Evolutionary conservation across 345 rosid species (phyloP).

Genomic region (Salix purpurea): DNA sequence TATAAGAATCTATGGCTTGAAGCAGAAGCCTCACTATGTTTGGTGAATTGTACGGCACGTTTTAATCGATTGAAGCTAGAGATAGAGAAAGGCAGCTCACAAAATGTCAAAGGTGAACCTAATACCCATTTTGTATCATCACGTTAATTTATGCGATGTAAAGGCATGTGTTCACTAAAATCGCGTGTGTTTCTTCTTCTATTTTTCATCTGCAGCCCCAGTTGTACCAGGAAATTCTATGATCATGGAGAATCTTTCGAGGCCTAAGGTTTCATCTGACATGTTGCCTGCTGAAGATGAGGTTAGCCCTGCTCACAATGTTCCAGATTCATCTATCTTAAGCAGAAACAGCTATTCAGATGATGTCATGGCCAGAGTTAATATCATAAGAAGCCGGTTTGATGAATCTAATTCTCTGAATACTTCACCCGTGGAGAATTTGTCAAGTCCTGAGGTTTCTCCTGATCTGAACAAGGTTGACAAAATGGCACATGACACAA

Average conservation of each 20-base stretch:
- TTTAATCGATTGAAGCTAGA: slow-evolving; percentile 53
- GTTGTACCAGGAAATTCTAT: slow-evolving; percentile 12
- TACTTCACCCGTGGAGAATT: slow-evolving; percentile 12
- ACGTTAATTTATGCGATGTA: not conserved
- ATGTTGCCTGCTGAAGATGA: slow-evolving; percentile 6
- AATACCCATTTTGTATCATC: not conserved
- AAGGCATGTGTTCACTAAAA: not conserved
- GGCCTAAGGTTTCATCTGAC: slow-evolving; percentile 12
- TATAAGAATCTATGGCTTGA: slow-evolving; percentile 94
- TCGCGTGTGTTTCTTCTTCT: not conserved
- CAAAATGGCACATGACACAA: not conserved
- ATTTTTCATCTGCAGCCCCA: slow-evolving; percentile 8
- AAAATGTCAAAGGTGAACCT: slow-evolving; percentile 32
- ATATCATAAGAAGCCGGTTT: slow-evolving; percentile 35
- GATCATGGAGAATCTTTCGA: slow-evolving; percentile 12
- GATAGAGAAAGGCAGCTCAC: slow-evolving; percentile 42
- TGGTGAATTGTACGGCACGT: slow-evolving; percentile 62
- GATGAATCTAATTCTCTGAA: slow-evolving; percentile 5
- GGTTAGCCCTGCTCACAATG: slow-evolving; percentile 1
- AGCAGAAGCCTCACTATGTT: slow-evolving; percentile 83
- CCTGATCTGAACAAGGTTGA: not conserved
- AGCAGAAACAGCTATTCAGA: slow-evolving; percentile 22
- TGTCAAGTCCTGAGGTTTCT: slow-evolving; percentile 11
- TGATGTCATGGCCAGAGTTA: slow-evolving; percentile 51
- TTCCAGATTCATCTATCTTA: slow-evolving; percentile 13